Conservation (phyloP, 2,329 filamentous ascomycete genomes). For the Botryotinia narcissicola region DNA sequence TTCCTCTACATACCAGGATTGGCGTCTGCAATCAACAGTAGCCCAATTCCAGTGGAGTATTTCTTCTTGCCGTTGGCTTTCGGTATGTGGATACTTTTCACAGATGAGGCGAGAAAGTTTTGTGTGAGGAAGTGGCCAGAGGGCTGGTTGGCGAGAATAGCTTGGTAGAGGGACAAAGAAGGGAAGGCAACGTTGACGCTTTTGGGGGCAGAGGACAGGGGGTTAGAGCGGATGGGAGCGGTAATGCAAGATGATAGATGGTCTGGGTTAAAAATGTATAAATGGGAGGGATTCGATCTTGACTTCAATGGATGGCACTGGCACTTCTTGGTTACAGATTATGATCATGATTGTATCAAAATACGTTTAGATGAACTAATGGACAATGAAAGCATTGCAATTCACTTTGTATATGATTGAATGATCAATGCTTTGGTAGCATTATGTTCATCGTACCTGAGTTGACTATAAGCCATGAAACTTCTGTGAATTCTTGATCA, state of each 20-base stretch:
- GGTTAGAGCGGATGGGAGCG: too few species aligned
- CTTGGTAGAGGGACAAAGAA: constrained; percentile 52
- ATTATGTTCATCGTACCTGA: neutral
- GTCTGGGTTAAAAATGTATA: neutral
- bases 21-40: constrained; percentile 58
- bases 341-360: neutral
- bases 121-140: constrained; percentile 57
- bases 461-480: neutral
- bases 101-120: constrained; percentile 66
- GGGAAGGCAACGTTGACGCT: neutral
- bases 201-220: neutral
- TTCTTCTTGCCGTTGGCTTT: constrained; percentile 75
- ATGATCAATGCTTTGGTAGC: neutral
- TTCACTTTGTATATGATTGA: neutral
- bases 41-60: constrained; percentile 63
- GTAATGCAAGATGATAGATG: neutral
- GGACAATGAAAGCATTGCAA: neutral
- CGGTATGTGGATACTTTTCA: constrained; percentile 58
- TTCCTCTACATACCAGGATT: constrained; percentile 65
- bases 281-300: neutral
- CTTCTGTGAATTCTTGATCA: neutral
- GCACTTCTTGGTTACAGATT: neutral
- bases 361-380: neutral
- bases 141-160: constrained; percentile 55
- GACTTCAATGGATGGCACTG: neutral